These are phyloP conservation scores for Mentha longifolia DNA, from an alignment of 257 asterid species.

Conservation along the genomic window DNA sequence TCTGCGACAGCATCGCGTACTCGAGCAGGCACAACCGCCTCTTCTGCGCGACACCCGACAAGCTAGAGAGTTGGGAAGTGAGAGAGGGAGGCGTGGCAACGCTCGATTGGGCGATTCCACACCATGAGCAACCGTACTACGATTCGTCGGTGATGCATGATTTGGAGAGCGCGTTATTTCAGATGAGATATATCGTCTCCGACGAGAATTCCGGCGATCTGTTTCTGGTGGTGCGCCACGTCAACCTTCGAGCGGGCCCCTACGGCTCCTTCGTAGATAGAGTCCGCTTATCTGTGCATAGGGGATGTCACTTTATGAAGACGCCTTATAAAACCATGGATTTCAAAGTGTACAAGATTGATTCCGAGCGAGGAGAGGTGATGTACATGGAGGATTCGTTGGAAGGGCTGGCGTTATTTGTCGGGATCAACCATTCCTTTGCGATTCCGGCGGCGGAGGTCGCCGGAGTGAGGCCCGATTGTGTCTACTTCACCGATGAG, in stretches of 20 bases:
- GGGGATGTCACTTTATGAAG: not conserved
- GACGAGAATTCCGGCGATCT: not conserved
- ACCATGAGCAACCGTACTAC: not conserved
- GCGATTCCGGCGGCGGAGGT: not conserved
- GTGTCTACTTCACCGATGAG: not conserved
- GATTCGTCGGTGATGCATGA: not conserved
- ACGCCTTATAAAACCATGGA: not conserved
- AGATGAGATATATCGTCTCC: not conserved
- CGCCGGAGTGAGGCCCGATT: not conserved
- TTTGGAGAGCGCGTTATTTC: not conserved
- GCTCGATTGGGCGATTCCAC: not conserved
- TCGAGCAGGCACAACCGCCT: not conserved
- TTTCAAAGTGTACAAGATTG: not conserved
- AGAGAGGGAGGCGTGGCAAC: no score
- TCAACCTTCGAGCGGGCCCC: not conserved
- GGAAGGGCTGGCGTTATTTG: not conserved
- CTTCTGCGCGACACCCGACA: not conserved
- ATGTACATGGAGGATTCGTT: not conserved
- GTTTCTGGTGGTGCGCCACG: not conserved
- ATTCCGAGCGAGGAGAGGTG: not conserved
- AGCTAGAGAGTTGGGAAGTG: not conserved
- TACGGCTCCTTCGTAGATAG: not conserved
- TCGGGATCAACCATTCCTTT: not conserved
- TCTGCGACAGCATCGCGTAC: not conserved
- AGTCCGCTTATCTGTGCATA: not conserved